Evolutionary conservation across 2,329 filamentous ascomycete genomes (phyloP).

Genomic region (Pseudocercospora macadamiae): DNA sequence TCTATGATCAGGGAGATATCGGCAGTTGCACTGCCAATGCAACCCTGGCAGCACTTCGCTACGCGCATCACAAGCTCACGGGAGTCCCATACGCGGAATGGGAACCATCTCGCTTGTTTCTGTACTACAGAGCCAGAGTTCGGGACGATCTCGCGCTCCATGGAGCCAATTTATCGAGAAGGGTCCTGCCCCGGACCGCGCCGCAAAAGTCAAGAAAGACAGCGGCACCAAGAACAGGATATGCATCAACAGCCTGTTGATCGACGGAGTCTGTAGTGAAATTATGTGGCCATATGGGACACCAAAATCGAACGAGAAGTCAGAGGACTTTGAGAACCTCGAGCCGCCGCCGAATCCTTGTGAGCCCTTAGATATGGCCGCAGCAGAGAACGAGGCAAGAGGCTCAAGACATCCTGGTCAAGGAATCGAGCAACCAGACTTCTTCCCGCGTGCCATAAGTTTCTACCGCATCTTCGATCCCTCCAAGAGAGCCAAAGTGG

Average conservation of each 20-base stretch:
- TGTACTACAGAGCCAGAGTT: neutral
- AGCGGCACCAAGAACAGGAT: neutral
- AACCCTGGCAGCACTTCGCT: neutral
- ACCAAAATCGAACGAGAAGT: neutral
- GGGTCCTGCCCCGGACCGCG: neutral
- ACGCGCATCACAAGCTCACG: neutral
- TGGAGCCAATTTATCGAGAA: neutral
- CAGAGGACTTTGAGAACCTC: neutral
- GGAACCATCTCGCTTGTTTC: neutral
- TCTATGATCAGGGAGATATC: neutral
- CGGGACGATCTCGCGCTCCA: neutral
- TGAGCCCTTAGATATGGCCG: neutral
- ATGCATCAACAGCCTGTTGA: neutral
- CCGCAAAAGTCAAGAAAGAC: neutral
- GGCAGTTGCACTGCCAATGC: neutral
- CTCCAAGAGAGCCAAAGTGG: neutral
- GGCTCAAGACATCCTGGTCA: neutral
- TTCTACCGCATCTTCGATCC: conserved; percentile 3
- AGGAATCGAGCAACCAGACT: neutral
- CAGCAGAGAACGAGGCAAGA: neutral
- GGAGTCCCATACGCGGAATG: neutral
- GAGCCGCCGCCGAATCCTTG: neutral
- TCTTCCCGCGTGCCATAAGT: neutral
- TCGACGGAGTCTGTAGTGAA: conserved; percentile 5
- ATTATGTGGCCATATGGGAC: neutral